Evolutionary conservation across 108 stramenopile genomes (phyloP).

Genomic region (Parietichytrium sp.): DNA sequence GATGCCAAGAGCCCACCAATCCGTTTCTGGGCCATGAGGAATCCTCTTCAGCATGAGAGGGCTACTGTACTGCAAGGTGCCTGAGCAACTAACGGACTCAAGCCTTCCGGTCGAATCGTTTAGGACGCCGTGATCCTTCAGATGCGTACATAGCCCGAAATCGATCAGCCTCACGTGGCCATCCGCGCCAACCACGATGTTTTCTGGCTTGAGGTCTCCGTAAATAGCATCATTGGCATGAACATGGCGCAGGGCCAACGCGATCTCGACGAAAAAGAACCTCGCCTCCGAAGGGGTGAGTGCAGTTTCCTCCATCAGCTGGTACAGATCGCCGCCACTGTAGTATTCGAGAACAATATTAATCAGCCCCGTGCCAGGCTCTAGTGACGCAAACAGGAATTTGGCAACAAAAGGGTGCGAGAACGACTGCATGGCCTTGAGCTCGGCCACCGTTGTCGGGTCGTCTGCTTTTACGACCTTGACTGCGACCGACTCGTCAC

Average conservation of each 20-base stretch:
- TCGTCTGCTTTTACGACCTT: too few species aligned
- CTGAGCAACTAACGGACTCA: neutral
- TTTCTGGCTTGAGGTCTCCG: conserved; percentile 6
- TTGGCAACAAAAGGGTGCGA: too few species aligned
- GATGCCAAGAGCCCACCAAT: conserved; percentile 24
- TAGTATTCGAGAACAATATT: conserved; percentile 51
- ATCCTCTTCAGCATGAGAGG: neutral
- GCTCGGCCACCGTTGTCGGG: too few species aligned
- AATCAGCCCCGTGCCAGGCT: too few species aligned
- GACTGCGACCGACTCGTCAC: too few species aligned
- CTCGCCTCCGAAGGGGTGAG: conserved; percentile 38
- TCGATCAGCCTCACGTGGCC: neutral
- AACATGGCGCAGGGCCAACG: neutral
- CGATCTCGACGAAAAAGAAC: conserved; percentile 35
- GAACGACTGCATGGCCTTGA: too few species aligned
- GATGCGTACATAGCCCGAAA: neutral
- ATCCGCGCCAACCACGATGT: neutral
- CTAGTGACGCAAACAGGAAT: too few species aligned
- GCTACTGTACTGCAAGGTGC: neutral
- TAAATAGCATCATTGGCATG: neutral
- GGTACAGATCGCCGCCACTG: conserved; percentile 49
- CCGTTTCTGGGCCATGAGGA: neutral
- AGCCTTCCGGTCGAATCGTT: too few species aligned
- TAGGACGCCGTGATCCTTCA: neutral
- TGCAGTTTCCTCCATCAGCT: neutral